Evolutionary conservation across 495 filamentous ascomycete species (phyloP).

Genomic region (Neurospora hispaniola): DNA sequence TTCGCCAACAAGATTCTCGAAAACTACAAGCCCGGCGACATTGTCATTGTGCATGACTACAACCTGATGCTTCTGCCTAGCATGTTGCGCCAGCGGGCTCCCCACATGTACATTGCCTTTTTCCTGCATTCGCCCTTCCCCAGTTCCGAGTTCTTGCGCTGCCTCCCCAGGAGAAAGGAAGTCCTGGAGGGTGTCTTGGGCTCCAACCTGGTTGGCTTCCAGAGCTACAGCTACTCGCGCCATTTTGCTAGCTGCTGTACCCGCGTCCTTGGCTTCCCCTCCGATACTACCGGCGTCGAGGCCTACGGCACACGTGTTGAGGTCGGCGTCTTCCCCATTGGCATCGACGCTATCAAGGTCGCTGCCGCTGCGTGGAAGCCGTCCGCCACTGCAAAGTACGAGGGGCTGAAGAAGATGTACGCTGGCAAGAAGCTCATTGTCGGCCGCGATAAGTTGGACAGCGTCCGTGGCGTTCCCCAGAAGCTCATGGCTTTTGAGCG

Average conservation of each 20-base stretch:
- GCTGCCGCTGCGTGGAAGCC: conserved; percentile 60
- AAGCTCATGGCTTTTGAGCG: conserved; percentile 88
- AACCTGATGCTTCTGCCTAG: conserved; percentile 78
- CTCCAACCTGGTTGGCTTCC: conserved; percentile 85
- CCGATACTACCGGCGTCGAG: conserved; percentile 67
- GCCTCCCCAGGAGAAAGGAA: conserved; percentile 75
- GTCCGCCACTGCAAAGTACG: conserved; percentile 54
- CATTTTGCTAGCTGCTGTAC: conserved; percentile 91
- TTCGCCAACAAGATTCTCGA: conserved; percentile 80
- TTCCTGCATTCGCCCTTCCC: conserved; percentile 90
- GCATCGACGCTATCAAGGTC: conserved; percentile 68
- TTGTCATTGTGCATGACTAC: conserved; percentile 87
- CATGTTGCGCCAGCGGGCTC: conserved; percentile 68
- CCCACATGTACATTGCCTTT: conserved; percentile 81
- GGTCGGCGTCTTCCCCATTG: conserved; percentile 84
- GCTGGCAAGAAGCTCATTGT: conserved; percentile 82
- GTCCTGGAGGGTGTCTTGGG: conserved; percentile 79
- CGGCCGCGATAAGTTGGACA: conserved; percentile 84
- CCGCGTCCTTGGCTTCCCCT: conserved; percentile 74
- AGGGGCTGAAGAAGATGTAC: conserved; percentile 61
- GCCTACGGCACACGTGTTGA: conserved; percentile 80
- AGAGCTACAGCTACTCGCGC: conserved; percentile 82
- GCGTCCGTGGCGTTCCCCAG: conserved; percentile 79
- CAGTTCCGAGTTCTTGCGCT: conserved; percentile 84
- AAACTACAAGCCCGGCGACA: conserved; percentile 79